These are phyloP conservation scores for Macroventuria anomochaeta DNA, from an alignment of 2,329 filamentous ascomycete genomes.

Conservation along the genomic window DNA sequence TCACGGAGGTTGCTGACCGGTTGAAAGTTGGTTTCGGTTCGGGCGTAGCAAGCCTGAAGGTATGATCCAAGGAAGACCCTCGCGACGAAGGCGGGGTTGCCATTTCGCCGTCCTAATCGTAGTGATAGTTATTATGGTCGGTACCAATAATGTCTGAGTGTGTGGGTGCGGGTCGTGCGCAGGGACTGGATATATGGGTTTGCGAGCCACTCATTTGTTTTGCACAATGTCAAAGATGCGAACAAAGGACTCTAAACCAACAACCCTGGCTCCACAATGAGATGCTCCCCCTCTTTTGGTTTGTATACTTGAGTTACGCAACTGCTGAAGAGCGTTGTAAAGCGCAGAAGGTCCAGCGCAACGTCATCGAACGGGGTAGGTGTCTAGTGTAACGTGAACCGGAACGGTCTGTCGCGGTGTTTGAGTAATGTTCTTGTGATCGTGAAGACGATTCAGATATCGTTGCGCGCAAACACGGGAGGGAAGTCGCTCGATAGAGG, in stretches of 20 bases:
- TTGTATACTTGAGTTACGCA: not conserved
- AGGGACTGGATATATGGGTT: conserved; percentile 10
- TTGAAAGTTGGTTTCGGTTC: conserved; percentile 19
- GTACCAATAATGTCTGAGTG: not conserved
- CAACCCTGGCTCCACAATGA: not conserved
- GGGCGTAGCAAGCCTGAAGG: conserved; percentile 29
- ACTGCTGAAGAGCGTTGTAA: conserved; percentile 5
- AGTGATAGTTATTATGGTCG: conserved; percentile 2
- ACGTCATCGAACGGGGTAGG: conserved; percentile 10
- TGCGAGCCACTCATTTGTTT: conserved; percentile 7
- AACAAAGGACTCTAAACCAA: conserved; percentile 2
- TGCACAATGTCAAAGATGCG: conserved; percentile 1
- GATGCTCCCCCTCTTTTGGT: not conserved
- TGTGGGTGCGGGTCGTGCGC: not conserved
- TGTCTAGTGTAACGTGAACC: conserved; percentile 4
- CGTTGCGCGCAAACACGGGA: conserved; percentile 36
- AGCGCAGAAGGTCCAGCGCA: conserved; percentile 1
- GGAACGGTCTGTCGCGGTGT: conserved; percentile 6
- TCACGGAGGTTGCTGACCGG: conserved; percentile 24
- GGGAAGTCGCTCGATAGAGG: conserved; percentile 47
- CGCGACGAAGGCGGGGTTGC: conserved; percentile 30
- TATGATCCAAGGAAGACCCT: conserved; percentile 23
- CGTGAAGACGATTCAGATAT: conserved; percentile 8
- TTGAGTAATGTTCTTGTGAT: not conserved
- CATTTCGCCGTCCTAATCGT: conserved; percentile 23